Evolutionary conservation across 129 eudicot species (phyloP).

Genomic region (Erigeron canadensis): DNA sequence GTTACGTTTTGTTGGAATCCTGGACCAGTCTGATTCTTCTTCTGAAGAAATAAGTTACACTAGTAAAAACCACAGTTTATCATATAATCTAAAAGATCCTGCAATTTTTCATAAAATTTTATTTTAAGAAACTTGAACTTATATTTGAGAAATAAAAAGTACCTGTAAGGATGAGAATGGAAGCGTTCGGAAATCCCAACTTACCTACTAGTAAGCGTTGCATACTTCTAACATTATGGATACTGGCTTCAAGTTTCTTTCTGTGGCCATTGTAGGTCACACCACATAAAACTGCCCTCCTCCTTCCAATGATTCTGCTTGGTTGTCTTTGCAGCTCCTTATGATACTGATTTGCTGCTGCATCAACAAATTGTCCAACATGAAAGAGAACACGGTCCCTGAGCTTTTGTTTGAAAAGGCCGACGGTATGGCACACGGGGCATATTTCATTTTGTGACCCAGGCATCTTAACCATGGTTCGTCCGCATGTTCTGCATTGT

Average conservation of each 20-base stretch:
- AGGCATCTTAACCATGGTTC: conserved; percentile 24
- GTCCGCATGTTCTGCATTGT: conserved; percentile 46
- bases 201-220: conserved; percentile 37
- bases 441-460: conserved; percentile 41
- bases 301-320: conserved; percentile 29
- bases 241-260: conserved; percentile 51
- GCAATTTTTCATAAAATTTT: too few species aligned
- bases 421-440: conserved; percentile 33
- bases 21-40: conserved; percentile 45
- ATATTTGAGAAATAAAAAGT: neutral
- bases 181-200: conserved; percentile 42
- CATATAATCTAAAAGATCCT: too few species aligned
- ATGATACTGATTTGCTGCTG: conserved; percentile 15
- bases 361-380: conserved; percentile 17
- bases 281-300: conserved; percentile 62
- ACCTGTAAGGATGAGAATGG: conserved; percentile 63
- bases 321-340: too few species aligned
- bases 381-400: conserved; percentile 21
- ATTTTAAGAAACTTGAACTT: too few species aligned
- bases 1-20: conserved; percentile 53
- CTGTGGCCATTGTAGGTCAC: conserved; percentile 53
- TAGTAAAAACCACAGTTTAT: neutral
- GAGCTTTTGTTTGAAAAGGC: conserved; percentile 25
- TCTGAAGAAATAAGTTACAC: conserved; percentile 23
- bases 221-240: conserved; percentile 46